Conservation (phyloP, 441 rosid species). For the Sinapis alba region DNA sequence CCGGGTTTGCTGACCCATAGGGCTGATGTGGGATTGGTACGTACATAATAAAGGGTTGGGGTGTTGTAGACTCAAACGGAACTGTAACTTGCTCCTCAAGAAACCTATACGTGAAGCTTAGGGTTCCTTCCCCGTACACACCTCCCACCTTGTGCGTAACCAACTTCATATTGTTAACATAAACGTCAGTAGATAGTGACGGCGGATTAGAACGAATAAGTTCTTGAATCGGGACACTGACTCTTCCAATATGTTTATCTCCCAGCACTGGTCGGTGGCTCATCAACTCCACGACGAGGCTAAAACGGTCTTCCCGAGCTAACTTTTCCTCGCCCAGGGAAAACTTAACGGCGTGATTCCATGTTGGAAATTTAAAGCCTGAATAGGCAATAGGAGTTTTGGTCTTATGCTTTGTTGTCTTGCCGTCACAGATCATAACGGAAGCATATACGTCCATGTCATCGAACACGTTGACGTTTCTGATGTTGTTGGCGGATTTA, state of each 20-base stretch:
- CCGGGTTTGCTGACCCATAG: neutral
- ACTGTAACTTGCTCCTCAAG: neutral
- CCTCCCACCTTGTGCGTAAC: slow-evolving; percentile 20
- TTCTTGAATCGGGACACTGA: slow-evolving; percentile 58
- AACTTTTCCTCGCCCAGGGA: slow-evolving; percentile 42
- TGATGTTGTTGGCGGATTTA: slow-evolving; percentile 51
- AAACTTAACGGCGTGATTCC: slow-evolving; percentile 62
- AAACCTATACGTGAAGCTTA: slow-evolving; percentile 34
- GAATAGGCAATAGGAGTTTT: slow-evolving; percentile 45
- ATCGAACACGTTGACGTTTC: slow-evolving; percentile 52
- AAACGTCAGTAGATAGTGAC: neutral
- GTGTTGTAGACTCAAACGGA: neutral
- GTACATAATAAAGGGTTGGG: neutral
- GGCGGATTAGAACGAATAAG: slow-evolving; percentile 41
- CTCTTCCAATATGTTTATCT: slow-evolving; percentile 65
- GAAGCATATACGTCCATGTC: slow-evolving; percentile 71
- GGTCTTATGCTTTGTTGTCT: slow-evolving; percentile 29
- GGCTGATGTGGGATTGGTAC: neutral
- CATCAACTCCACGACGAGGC: slow-evolving; percentile 51
- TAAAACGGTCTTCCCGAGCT: slow-evolving; percentile 51
- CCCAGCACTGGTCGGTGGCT: slow-evolving; percentile 56
- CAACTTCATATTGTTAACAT: slow-evolving; percentile 17
- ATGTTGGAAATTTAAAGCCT: slow-evolving; percentile 54
- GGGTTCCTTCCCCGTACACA: slow-evolving; percentile 23
- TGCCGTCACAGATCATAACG: slow-evolving; percentile 50